Conservation (phyloP, 2,329 filamentous ascomycete genomes). For the Penicillium frequentans region DNA sequence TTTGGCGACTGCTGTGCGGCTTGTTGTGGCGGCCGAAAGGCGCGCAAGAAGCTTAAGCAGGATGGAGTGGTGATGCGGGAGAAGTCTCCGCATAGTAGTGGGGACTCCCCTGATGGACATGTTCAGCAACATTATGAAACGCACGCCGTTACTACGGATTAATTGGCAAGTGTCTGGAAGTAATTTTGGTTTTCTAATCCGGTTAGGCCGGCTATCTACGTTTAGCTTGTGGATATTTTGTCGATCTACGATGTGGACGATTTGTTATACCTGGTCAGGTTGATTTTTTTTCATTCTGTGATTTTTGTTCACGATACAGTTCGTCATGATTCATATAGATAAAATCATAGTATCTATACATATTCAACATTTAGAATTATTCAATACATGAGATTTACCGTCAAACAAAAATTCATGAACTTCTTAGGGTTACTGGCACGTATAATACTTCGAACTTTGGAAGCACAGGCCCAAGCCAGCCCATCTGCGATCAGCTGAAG, state of each 20-base stretch:
- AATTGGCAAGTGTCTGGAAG: neutral
- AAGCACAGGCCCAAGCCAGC: too few species aligned
- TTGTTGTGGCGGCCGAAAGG: conserved; percentile 43
- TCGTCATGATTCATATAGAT: neutral
- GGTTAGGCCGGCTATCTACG: neutral
- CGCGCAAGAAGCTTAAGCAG: conserved; percentile 33
- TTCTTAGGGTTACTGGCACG: too few species aligned
- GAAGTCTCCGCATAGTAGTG: neutral
- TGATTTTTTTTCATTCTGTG: neutral
- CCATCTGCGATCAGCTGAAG: too few species aligned
- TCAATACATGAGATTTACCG: neutral
- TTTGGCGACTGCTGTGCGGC: conserved; percentile 73
- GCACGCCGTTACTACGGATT: neutral
- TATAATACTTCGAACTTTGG: too few species aligned
- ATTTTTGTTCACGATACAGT: neutral
- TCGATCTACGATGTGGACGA: neutral
- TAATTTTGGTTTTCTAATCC: neutral
- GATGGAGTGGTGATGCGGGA: conserved; percentile 17
- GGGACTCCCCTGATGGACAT: neutral
- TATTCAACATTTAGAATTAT: neutral
- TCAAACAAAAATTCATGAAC: neutral
- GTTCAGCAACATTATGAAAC: neutral
- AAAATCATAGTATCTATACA: neutral
- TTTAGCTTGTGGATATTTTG: neutral
- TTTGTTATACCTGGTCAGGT: neutral